Evolutionary conservation across 345 rosid genomes (phyloP).

Genomic region (Pseudoturritis turrita): DNA sequence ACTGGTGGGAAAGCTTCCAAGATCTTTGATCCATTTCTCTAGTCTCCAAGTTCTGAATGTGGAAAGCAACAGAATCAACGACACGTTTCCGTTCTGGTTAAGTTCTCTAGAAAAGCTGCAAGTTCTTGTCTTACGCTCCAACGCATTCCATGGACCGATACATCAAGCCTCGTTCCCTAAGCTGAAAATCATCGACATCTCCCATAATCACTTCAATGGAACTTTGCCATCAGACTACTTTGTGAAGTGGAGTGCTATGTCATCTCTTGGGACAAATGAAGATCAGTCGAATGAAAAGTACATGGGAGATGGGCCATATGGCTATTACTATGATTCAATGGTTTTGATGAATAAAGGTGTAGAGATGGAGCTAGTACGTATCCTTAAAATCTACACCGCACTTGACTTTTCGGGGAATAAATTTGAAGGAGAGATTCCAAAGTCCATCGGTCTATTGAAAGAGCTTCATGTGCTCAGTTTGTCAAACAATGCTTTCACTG

Average conservation of each 20-base stretch:
- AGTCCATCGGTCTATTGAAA: neutral
- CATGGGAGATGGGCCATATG: neutral
- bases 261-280: neutral
- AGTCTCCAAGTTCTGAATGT: conserved; percentile 2
- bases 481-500: neutral
- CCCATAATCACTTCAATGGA: conserved; percentile 31
- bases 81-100: conserved; percentile 37
- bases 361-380: neutral
- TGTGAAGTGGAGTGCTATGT: neutral
- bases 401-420: neutral
- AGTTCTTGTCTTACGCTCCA: conserved; percentile 26
- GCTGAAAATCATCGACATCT: conserved; percentile 28
- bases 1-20: conserved; percentile 21
- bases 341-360: neutral
- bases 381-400: neutral
- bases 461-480: neutral
- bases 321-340: neutral
- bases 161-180: neutral
- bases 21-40: conserved; percentile 26
- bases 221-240: neutral
- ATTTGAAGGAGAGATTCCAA: neutral
- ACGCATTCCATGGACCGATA: conserved; percentile 29
- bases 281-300: neutral
- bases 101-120: neutral
- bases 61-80: neutral